Conservation (phyloP, 768 basidiomycete species). For the Hericium erinaceus region DNA sequence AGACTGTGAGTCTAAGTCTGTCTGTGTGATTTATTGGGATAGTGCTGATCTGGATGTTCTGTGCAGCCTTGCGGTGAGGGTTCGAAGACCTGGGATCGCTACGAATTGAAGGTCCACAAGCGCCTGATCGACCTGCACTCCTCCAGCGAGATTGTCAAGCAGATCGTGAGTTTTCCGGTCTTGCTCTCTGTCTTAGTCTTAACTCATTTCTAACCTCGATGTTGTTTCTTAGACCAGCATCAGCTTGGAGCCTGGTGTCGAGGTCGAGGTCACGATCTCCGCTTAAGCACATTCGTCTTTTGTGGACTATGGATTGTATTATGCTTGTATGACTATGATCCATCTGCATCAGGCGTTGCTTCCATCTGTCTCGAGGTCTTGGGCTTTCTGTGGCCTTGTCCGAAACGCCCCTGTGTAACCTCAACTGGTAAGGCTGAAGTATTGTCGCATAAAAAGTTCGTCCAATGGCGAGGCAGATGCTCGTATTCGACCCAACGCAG, state of each 20-base stretch:
- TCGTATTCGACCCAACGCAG: no score
- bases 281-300: constrained; percentile 29
- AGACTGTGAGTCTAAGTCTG: constrained; percentile 59
- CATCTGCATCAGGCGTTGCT: no score
- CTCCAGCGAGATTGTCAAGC: constrained; percentile 98
- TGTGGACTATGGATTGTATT: no score
- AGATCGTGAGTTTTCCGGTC: constrained; percentile 67
- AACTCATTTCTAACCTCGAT: no score
- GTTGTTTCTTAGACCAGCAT: constrained; percentile 99
- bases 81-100: constrained; percentile 99
- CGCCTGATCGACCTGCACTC: constrained; percentile 98
- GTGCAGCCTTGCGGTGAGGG: constrained; percentile 97
- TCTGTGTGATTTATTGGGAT: not conserved
- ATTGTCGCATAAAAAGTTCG: no score
- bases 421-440: no score
- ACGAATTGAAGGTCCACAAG: constrained; percentile 99
- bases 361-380: no score
- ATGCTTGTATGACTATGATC: no score
- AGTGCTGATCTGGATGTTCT: not conserved
- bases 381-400: no score
- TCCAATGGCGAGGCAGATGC: no score
- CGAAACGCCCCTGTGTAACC: no score
- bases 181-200: no score
- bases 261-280: constrained; percentile 97
- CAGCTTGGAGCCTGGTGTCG: constrained; percentile 97